Conservation (phyloP, 2,329 filamentous ascomycete species). For the Colletotrichum costaricense region DNA sequence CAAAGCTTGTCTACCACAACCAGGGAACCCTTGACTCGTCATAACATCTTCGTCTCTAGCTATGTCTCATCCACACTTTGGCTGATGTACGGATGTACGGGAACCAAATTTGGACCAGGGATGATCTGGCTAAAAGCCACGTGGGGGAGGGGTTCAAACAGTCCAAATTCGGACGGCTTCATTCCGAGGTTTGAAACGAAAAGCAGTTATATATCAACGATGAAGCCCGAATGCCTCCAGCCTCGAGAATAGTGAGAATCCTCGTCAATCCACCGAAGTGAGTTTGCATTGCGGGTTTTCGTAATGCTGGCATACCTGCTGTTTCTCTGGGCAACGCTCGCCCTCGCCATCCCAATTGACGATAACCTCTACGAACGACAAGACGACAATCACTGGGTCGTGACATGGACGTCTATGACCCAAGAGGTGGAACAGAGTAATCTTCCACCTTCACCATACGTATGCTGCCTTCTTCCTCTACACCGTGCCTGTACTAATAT, state of each 20-base stretch:
- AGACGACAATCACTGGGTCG: slow-evolving; percentile 67
- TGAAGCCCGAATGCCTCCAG: neutral
- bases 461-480: slow-evolving; percentile 45
- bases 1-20: neutral
- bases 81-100: neutral
- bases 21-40: neutral
- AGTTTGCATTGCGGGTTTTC: neutral
- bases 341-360: neutral
- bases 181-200: neutral
- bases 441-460: slow-evolving; percentile 70
- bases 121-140: neutral
- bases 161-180: neutral
- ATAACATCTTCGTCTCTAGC: neutral
- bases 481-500: neutral
- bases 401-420: slow-evolving; percentile 75
- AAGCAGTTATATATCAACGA: neutral
- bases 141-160: neutral
- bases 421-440: slow-evolving; percentile 72
- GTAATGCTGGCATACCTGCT: neutral
- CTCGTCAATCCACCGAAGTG: neutral
- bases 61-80: neutral
- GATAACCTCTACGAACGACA: slow-evolving; percentile 13
- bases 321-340: neutral
- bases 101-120: neutral
- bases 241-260: no score